Conservation (phyloP, 2,329 filamentous ascomycete species). For the Colletotrichum brevisporum region DNA sequence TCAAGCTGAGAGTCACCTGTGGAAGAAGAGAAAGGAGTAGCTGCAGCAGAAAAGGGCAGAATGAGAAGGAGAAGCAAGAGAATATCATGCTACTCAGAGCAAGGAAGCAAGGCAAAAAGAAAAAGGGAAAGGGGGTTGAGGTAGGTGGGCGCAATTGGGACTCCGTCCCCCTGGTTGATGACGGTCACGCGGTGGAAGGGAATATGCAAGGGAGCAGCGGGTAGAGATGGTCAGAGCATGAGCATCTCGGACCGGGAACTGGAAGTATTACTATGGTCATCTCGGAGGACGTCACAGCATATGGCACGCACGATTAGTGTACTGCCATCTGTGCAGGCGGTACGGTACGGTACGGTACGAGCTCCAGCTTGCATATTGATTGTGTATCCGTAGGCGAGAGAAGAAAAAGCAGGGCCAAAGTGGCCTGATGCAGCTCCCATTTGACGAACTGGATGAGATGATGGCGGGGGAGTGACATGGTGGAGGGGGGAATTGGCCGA, state of each 20-base stretch:
- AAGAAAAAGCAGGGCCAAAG: conserved; percentile 29
- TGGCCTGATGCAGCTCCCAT: conserved; percentile 40
- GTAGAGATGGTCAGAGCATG: conserved; percentile 35
- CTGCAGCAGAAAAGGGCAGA: not conserved
- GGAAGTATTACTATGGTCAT: not conserved
- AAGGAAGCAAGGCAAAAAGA: not conserved
- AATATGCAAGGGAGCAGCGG: conserved; percentile 35
- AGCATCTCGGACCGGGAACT: conserved; percentile 12
- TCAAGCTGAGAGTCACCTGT: not conserved
- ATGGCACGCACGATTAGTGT: conserved; percentile 15
- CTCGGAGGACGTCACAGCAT: conserved; percentile 32
- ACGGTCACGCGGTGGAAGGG: conserved; percentile 36
- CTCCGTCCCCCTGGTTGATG: not conserved
- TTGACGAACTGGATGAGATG: conserved; percentile 32
- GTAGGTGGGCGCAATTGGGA: conserved; percentile 26
- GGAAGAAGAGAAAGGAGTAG: not conserved
- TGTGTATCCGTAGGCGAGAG: conserved; percentile 24
- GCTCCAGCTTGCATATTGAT: no score
- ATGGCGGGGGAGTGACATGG: conserved; percentile 36
- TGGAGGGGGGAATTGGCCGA: not conserved
- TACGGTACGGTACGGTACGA: no score
- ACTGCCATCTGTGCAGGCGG: no score
- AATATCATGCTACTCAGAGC: not conserved
- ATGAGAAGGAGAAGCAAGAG: not conserved
- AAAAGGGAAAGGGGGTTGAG: not conserved